Base-by-base conservation (phyloP, 345 rosid genomes). In the Syzygium aromaticum region DNA sequence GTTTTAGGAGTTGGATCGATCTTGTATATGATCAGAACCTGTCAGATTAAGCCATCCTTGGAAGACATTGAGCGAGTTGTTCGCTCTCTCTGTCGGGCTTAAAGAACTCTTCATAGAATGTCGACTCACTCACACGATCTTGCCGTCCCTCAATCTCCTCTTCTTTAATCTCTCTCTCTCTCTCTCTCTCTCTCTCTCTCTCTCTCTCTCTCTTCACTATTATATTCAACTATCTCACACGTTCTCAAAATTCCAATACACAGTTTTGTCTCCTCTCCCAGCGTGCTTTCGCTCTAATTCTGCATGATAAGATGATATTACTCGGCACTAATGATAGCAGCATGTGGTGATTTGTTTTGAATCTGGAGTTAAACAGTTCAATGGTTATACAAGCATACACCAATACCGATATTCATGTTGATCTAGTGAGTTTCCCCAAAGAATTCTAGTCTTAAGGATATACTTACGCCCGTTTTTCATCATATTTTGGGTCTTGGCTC, bases 101-200 rank as follows among this genome's bases (percentile, higher is more conserved):
- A 86, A 53, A 25, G 49, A 61, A 54, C 63, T 30, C 51, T 46
- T 82, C 49, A 84, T 53, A 77, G 78, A 86, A 86, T 84, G 25
- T 83, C 67, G 89, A 83, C 88, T 91, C 92, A 90, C 84, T 91
- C 88, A 91, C 93, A 94, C 94, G 96, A 92, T 89, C 87, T 87
- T 84, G 93, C 92, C 92, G 90, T 88, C 92, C 93, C 87, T 27
- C 10, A 12, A 67, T 88, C 85, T 86, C 28, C 51, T 3, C 43
- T 84, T 90, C 12, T 89, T 89, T 86, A 56, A 78, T 86, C 49
- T 25, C 80, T 89, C 88, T 30, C 52, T 85, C 84, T 85, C 85
- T 85, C 5, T 30, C 22, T 52, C 73, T 23, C 77, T 86, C 85
- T 84, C 30, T 56, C 63, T 17, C 43, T 49, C 57, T 87, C 28